phyloP scores from a whole-genome alignment of 768 basidiomycete genomes.

The Suillus bovinus region DNA sequence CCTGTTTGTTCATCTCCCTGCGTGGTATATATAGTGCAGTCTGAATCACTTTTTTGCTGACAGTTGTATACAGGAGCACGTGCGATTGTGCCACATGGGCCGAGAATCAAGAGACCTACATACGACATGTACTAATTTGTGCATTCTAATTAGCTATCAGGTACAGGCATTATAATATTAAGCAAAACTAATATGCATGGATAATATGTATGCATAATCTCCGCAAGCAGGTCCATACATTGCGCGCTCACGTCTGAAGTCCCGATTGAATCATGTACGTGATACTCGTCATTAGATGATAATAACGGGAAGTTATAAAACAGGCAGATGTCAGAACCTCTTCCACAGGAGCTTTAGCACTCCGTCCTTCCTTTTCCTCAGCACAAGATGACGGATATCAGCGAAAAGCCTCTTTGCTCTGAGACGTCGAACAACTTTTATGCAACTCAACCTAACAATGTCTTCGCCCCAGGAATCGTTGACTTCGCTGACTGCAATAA shows the following conservation, averaged over 20 bases:
- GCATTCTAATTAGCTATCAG: constrained; percentile 10
- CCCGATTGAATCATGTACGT: constrained; percentile 3
- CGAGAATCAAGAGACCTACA: constrained; percentile 1
- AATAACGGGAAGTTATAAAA: constrained; percentile 24
- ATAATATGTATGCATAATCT: neutral
- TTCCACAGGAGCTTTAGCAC: neutral
- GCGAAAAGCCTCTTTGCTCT: constrained; percentile 22
- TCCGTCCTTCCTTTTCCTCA: constrained; percentile 5
- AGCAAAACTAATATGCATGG: neutral
- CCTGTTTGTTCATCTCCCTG: constrained; percentile 7
- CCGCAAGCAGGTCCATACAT: constrained; percentile 3
- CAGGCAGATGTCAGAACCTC: neutral
- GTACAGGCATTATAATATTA: neutral
- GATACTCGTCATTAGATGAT: neutral
- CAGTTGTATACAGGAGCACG: constrained; percentile 8
- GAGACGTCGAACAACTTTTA: constrained; percentile 20
- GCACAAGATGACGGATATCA: constrained; percentile 22
- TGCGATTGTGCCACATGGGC: neutral
- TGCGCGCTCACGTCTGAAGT: constrained; percentile 12
- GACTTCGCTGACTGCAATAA: constrained; percentile 33
- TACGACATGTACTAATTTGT: constrained; percentile 14
- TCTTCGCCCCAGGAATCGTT: constrained; percentile 8
- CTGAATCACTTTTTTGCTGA: neutral
- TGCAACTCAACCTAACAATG: constrained; percentile 10
- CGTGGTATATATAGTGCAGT: constrained; percentile 16